phyloP scores from a whole-genome alignment of 495 filamentous ascomycete species.

The Aspergillus saccharolyticus region DNA sequence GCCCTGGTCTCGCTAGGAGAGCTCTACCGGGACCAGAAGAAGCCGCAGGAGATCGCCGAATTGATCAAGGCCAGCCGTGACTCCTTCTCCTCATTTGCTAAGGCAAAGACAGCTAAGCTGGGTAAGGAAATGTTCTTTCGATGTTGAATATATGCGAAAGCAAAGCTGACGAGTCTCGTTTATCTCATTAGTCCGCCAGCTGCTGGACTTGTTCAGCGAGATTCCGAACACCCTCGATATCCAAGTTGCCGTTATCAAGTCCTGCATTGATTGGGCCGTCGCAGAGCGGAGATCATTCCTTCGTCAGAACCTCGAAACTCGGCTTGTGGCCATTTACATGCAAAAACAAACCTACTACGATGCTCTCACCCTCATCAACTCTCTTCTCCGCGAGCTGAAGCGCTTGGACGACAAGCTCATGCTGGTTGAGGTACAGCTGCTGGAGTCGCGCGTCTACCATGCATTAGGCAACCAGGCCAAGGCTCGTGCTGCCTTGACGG shows the following conservation, averaged over 20 bases:
- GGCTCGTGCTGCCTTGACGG: constrained; percentile 89
- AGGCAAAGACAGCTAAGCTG: constrained; percentile 97
- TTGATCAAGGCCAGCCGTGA: constrained; percentile 87
- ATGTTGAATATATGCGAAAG: background rate
- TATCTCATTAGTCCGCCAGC: constrained; percentile 73
- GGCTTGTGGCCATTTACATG: constrained; percentile 90
- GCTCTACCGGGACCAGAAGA: constrained; percentile 86
- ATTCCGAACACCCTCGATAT: constrained; percentile 91
- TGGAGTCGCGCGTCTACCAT: constrained; percentile 96
- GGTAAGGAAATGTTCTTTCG: constrained; percentile 52
- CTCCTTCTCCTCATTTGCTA: constrained; percentile 89
- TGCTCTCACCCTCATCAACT: constrained; percentile 92
- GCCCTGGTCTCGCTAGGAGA: constrained; percentile 72
- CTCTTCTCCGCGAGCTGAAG: constrained; percentile 90
- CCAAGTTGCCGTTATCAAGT: constrained; percentile 89
- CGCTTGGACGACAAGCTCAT: constrained; percentile 97
- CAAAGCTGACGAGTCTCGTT: constrained; percentile 1
- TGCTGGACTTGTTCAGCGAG: constrained; percentile 89
- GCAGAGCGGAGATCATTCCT: constrained; percentile 90
- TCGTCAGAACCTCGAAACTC: constrained; percentile 95
- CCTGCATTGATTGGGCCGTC: constrained; percentile 98
- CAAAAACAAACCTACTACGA: constrained; percentile 95
- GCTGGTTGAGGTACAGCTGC: constrained; percentile 95
- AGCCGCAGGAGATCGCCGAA: constrained; percentile 81
- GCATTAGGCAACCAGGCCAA: constrained; percentile 95